phyloP scores from a whole-genome alignment of 75 land plant genomes.

The Picea sitchensis region DNA sequence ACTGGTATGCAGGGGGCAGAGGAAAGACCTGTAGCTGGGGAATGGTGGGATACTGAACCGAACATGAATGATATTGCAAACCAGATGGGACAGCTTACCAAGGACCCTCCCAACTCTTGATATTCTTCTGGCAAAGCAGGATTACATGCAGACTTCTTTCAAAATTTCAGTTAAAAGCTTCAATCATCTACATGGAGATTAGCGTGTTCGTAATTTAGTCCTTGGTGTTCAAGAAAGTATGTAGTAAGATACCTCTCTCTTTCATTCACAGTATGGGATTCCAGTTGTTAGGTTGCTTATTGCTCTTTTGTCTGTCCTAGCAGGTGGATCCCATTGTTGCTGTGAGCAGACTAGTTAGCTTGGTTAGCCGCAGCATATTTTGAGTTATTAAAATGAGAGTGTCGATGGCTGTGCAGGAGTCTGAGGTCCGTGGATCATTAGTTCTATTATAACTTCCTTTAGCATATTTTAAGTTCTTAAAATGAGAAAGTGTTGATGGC shows the following conservation, averaged over 20 bases:
- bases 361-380: constrained; percentile 3
- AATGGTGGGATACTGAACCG: neutral
- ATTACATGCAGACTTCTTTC: neutral
- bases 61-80: neutral
- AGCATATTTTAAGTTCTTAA: neutral
- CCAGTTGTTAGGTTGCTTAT: neutral
- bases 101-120: neutral
- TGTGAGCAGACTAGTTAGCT: neutral
- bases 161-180: neutral
- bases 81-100: constrained; percentile 8
- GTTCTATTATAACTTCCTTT: neutral
- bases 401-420: neutral
- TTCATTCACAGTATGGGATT: neutral
- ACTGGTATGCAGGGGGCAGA: neutral
- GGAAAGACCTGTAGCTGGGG: neutral
- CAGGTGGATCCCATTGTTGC: neutral
- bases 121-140: neutral
- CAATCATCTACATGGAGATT: neutral
- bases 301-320: constrained; percentile 4
- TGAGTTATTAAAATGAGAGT: neutral
- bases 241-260: neutral
- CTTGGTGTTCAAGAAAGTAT: neutral
- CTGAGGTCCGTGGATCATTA: neutral
- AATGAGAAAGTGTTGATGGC: neutral
- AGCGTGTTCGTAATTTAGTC: neutral